Percentiles rank a stretch among this genome's conserved stretches.
phyloP scores from a whole-genome alignment of 495 filamentous ascomycete species.

The Aspergillus kassunensis region DNA sequence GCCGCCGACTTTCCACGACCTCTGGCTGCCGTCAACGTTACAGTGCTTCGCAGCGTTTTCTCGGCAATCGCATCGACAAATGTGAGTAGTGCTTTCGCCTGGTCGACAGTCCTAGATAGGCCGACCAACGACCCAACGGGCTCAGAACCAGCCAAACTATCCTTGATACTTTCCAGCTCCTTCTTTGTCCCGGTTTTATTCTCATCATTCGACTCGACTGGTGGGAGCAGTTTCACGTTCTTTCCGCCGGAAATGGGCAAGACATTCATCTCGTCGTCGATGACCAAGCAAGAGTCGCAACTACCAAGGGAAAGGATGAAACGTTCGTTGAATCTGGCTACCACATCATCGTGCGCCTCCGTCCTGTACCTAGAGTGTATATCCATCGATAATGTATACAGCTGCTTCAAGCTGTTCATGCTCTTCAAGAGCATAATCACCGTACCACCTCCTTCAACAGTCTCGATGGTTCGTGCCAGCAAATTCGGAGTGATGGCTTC shows the following conservation, averaged over 20 bases:
- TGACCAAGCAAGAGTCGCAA: slow-evolving; percentile 90
- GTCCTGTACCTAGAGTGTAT: slow-evolving; percentile 95
- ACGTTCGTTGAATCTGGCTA: slow-evolving; percentile 94
- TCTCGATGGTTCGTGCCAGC: slow-evolving; percentile 91
- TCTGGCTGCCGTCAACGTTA: slow-evolving; percentile 88
- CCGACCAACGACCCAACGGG: slow-evolving; percentile 79
- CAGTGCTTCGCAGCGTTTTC: slow-evolving; percentile 90
- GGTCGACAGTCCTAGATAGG: slow-evolving; percentile 86
- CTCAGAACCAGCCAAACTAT: slow-evolving; percentile 76
- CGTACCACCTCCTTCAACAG: slow-evolving; percentile 93
- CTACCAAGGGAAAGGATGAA: slow-evolving; percentile 94
- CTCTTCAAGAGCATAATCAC: slow-evolving; percentile 89
- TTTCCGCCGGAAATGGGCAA: slow-evolving; percentile 96
- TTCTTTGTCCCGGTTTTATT: slow-evolving; percentile 59
- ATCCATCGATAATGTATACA: slow-evolving; percentile 98
- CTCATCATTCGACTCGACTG: slow-evolving; percentile 61
- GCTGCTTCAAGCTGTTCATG: slow-evolving; percentile 95
- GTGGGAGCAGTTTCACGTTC: slow-evolving; percentile 78
- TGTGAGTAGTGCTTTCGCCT: slow-evolving; percentile 89
- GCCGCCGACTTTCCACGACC: slow-evolving; percentile 97
- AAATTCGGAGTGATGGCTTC: slow-evolving; percentile 97
- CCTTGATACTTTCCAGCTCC: slow-evolving; percentile 84
- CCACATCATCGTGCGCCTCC: slow-evolving; percentile 93
- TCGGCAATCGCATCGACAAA: slow-evolving; percentile 96
- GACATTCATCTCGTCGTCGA: slow-evolving; percentile 97